phyloP scores from a whole-genome alignment of 352 stramenopile species.

The Globisporangium irregulare region DNA sequence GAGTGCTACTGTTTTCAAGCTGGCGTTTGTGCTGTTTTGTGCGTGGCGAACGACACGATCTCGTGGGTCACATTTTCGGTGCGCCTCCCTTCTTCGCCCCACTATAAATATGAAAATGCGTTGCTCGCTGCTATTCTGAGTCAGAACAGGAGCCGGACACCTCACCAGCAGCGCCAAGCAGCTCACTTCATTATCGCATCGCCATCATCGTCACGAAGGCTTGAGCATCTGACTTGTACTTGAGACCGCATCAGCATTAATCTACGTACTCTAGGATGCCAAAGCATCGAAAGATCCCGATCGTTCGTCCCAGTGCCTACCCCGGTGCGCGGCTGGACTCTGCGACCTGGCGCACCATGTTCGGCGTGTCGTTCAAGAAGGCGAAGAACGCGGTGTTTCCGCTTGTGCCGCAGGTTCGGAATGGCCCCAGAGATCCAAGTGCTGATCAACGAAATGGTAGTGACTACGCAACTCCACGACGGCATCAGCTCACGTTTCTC shows the following conservation, averaged over 20 bases:
- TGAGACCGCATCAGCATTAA: no score
- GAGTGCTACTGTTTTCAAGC: no score
- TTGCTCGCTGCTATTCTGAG: no score
- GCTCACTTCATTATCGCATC: slow-evolving; percentile 3
- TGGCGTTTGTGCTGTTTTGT: no score
- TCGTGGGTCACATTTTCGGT: no score
- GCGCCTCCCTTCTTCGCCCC: no score
- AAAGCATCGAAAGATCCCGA: slow-evolving; percentile 7
- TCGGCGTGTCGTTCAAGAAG: slow-evolving; percentile 2
- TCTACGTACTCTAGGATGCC: not conserved
- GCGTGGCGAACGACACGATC: no score
- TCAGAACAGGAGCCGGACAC: no score
- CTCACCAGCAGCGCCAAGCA: no score
- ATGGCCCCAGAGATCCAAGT: not conserved
- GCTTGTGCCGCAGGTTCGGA: not conserved
- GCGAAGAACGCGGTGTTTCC: slow-evolving; percentile 8
- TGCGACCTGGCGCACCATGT: slow-evolving; percentile 4
- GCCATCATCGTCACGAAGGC: not conserved
- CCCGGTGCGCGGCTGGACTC: slow-evolving; percentile 12
- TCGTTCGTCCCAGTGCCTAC: slow-evolving; percentile 10
- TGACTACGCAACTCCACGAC: not conserved
- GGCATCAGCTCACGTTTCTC: slow-evolving; percentile 22
- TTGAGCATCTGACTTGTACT: no score
- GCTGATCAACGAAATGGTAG: not conserved
- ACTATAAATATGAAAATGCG: no score